Base-by-base conservation (phyloP, 2,329 filamentous ascomycete genomes). In the Nemania sp. region DNA sequence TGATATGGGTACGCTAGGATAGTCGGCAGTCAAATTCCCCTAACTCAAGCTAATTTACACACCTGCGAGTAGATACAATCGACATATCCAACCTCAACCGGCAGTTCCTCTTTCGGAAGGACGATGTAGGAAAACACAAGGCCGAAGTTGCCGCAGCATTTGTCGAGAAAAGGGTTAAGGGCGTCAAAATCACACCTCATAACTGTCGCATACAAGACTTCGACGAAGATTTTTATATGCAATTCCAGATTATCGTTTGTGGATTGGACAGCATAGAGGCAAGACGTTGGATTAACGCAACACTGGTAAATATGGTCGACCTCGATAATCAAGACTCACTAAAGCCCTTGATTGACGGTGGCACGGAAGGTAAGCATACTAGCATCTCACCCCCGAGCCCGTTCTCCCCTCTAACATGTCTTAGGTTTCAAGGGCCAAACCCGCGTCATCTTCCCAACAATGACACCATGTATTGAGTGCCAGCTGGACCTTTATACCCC, bases 401-500 rank as follows among this genome's bases (percentile, higher is more conserved):
- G 38, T n/a, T 51, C 52, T 62, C 35, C 26, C 20, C 24, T 55
- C 66, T 75, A 58, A 76, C 69, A 63, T 1, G 15, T n/a, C 20
- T 24, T 51, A 90, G 90, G 95, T 57, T 98, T 99, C 88, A 99
- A 98, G 82, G 96, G 96, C 59, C 97, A 99, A 79, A 92, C 94
- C 1, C 89, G 95, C 76, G 95, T 99, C 67, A 92, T 99, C 67
- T 84, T 98, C 24, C 96, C 96, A 0, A 94, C 93, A 4, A 88
- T 99, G 76, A 97, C 94, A 20, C 97, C 94, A 24, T 99, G 96
- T 79, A 97, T 99, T 76, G 96, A 99, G 83, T 99, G 96, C 77
- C 96, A 99, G 78, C 89, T 99, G 29, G 96, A 98, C 79, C 98
- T 99, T 92, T 94, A 98, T 79, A 95, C 96, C 0, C 97, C 96